A percentile compares a stretch with the other conserved stretches of the same genome.
Evolutionary conservation across 179 eudicot species (phyloP).

Genomic region (Pouteria campechiana): DNA sequence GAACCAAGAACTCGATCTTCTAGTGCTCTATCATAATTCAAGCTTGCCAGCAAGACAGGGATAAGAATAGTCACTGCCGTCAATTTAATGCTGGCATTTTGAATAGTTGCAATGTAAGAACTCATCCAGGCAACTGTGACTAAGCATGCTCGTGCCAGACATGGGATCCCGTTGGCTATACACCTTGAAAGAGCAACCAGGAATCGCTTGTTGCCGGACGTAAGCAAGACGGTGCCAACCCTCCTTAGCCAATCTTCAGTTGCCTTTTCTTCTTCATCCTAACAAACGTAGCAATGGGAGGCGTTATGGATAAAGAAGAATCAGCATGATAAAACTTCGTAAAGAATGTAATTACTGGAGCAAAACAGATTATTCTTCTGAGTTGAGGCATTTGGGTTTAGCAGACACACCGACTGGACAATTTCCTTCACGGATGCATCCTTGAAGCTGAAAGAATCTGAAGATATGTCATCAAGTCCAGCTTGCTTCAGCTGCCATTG

Average conservation of each 20-base stretch:
- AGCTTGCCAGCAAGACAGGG: slow-evolving; percentile 14
- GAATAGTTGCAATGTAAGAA: slow-evolving; percentile 12
- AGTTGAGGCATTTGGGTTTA: not conserved
- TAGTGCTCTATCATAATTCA: slow-evolving; percentile 14
- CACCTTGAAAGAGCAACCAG: slow-evolving; percentile 21
- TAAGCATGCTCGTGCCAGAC: slow-evolving; percentile 34
- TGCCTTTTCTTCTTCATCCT: slow-evolving; percentile 25
- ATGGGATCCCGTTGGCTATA: slow-evolving; percentile 27
- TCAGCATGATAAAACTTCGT: not conserved
- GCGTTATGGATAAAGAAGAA: not conserved
- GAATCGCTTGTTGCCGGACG: slow-evolving; percentile 18
- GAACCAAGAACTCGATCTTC: slow-evolving; percentile 41
- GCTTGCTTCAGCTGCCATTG: slow-evolving; percentile 35
- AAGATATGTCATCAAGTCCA: slow-evolving; percentile 11
- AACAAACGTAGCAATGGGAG: slow-evolving; percentile 9
- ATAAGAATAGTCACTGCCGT: slow-evolving; percentile 17
- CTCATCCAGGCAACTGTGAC: slow-evolving; percentile 40
- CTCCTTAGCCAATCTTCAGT: slow-evolving; percentile 31
- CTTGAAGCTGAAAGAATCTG: slow-evolving; percentile 13
- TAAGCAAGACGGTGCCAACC: slow-evolving; percentile 20
- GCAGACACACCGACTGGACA: slow-evolving; percentile 11
- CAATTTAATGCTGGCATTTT: slow-evolving; percentile 12
- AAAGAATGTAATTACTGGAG: not conserved
- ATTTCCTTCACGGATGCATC: slow-evolving; percentile 3
- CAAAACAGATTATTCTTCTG: not conserved